These are phyloP conservation scores for Penicillium mononematosum DNA, from an alignment of 495 filamentous ascomycete species.

Conservation along the genomic window DNA sequence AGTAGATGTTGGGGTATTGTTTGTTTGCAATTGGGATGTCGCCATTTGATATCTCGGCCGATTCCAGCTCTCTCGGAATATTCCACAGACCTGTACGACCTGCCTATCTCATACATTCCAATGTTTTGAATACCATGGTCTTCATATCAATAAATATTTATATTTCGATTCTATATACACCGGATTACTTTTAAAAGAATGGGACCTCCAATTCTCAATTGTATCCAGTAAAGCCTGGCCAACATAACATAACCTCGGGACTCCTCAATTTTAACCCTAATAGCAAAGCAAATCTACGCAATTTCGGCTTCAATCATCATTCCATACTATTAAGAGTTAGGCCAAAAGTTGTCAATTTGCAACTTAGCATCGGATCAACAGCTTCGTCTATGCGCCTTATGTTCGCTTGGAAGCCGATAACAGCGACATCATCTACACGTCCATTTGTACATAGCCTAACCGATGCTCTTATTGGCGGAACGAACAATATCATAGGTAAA, in stretches of 20 bases:
- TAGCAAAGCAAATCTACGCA: slow-evolving; percentile 6
- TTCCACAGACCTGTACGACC: too few relatives aligned
- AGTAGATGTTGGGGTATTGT: background rate
- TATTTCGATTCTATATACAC: too few relatives aligned
- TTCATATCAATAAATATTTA: too few relatives aligned
- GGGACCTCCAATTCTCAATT: too few relatives aligned
- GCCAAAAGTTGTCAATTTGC: slow-evolving; percentile 42
- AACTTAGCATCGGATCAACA: slow-evolving; percentile 39
- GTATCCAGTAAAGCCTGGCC: too few relatives aligned
- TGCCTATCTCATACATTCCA: background rate
- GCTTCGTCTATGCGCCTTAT: slow-evolving; percentile 37
- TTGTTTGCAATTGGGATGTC: background rate
- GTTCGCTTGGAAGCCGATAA: slow-evolving; percentile 39
- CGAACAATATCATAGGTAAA: slow-evolving; percentile 46
- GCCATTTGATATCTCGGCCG: slow-evolving; percentile 14
- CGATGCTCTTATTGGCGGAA: slow-evolving; percentile 35
- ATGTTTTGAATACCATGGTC: background rate
- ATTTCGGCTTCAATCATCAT: slow-evolving; percentile 33
- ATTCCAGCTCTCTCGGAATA: background rate
- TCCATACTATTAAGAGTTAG: slow-evolving; percentile 30
- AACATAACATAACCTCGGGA: too few relatives aligned
- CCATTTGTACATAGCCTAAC: slow-evolving; percentile 27
- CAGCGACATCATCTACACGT: slow-evolving; percentile 39
- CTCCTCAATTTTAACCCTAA: background rate
- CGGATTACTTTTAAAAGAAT: too few relatives aligned